Evolutionary conservation across 805 yeast genomes (phyloP), one percentile per base, ranked within the genome.

Genomic region (Isabelozyma pseudorhagii): DNA sequence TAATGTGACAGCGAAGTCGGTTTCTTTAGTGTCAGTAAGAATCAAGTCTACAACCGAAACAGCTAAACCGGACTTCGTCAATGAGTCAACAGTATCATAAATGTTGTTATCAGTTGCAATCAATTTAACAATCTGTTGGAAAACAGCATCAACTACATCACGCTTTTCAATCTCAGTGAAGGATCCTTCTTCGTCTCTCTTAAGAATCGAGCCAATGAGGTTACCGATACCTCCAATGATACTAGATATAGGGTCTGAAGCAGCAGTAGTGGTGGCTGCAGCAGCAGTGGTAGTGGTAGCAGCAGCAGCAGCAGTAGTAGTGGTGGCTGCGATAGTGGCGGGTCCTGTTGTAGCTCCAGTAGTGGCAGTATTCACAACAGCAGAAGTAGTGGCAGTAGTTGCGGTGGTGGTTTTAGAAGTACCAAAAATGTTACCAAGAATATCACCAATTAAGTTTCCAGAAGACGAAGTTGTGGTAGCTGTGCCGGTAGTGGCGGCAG

Each of bases 31-130:
- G 48, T 66, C 68, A 4, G 62, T 59, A 45, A 64, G 51, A 11
- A 61, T 52, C 28, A 55, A 52, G 41, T 50, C 57, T 40, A 66
- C 63, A 10, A 66, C 61, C 47, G 60, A 62, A 54, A 61, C 50
- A 5, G 62, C 71, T 47, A 66, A 57, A 1, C 71, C 71, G 4
- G 69, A 64, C 29, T 57, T 52, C 6, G 53, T 66, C 49, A 66
- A 60, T 10, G 68, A 62, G 14, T 64, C 67, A 45, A 63, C 51
- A 13, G 65, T 50, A 38, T 64, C 59, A 42, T 59, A 48, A 10
- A 66, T 42, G 42, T 42, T 39, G 17, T 15, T 46, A 15, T 47
- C 53, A 7, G 39, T 28, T n/a, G 39, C 50, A 3, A 31, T 46
- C 15, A 44, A 42, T 13, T 2, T 8, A n/a, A 31, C 8, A 15